A percentile compares a stretch with the other conserved stretches of the same genome.
phyloP scores from a whole-genome alignment of 495 filamentous ascomycete species.

The Saxispiralis lemnorum region DNA sequence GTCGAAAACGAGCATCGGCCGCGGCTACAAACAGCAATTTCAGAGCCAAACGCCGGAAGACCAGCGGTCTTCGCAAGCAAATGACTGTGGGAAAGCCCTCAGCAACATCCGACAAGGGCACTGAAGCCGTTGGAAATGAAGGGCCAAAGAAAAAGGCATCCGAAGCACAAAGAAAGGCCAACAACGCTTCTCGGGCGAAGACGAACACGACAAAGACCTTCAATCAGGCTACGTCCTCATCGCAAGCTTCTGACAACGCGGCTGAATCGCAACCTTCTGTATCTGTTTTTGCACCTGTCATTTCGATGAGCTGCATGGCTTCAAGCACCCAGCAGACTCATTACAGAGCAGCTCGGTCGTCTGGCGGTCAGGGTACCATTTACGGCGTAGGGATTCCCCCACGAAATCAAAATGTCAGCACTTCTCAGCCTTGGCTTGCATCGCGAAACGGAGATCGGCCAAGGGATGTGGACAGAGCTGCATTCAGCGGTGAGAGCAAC shows the following conservation, averaged over 20 bases:
- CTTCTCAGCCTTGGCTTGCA: no score
- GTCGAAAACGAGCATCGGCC: background rate
- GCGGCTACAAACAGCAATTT: background rate
- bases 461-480: no score
- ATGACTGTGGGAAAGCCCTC: slow-evolving; percentile 3
- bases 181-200: background rate
- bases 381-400: background rate
- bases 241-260: no score
- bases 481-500: no score
- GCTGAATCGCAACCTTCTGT: background rate
- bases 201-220: background rate
- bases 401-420: no score
- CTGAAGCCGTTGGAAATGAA: background rate
- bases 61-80: slow-evolving; percentile 2
- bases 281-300: background rate
- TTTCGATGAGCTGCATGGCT: background rate
- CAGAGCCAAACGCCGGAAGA: slow-evolving; percentile 7
- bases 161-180: background rate
- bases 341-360: background rate
- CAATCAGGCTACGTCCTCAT: background rate
- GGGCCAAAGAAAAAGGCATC: background rate
- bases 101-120: background rate
- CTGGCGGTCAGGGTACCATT: background rate
- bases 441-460: no score
- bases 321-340: background rate